Base-by-base conservation (phyloP, 1,139 yeast genomes). In the Saccharomyces hybrid region DNA sequence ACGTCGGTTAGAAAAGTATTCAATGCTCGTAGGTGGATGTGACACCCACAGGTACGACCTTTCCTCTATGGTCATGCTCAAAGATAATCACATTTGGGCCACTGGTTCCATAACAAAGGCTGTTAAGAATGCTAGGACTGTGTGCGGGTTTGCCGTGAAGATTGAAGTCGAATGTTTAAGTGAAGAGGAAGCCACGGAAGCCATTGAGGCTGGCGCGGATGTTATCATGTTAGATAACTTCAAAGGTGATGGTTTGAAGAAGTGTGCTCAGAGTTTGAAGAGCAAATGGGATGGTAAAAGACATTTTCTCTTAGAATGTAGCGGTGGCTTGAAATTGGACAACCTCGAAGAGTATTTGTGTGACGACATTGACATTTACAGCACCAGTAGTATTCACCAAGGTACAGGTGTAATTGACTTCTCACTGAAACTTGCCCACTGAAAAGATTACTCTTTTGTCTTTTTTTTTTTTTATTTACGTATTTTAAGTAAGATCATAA, bases 211-310 rank as follows among this genome's bases (percentile, higher is more conserved):
- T 5, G 98, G 98, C 16, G 97, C 98, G 0, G 98, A 91, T 70
- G 89, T 91, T 20, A 86, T 93, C 60, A 91, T 91, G 98, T 78
- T 93, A 67, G 98, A 93, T 69, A 91, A 93, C 70, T 91, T 93
- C 70, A 69, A 76, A 2, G 89, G 91, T 3, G 80, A 77, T 0
- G 87, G 78, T 32, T 76, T 91, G 57, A 83, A 80, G 61, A 61
- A 68, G 1, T 95, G 86, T 23, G 96, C 97, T 1, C 70, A 70
- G 47, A 77, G 73, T 58, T 74, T 91, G 61, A 88, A 85, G 69
- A 60, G 68, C 8, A 76, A 75, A 60, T 88, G 87, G 80, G 66
- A 70, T 3, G 82, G 81, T 11, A 75, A 76, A 60, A 76, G 76
- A 54, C 69, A 75, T 4, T 88, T 87, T 63, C 71, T 88, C 60